Conservation (phyloP, 2,329 filamentous ascomycete genomes). For the Penicillium sp. region DNA sequence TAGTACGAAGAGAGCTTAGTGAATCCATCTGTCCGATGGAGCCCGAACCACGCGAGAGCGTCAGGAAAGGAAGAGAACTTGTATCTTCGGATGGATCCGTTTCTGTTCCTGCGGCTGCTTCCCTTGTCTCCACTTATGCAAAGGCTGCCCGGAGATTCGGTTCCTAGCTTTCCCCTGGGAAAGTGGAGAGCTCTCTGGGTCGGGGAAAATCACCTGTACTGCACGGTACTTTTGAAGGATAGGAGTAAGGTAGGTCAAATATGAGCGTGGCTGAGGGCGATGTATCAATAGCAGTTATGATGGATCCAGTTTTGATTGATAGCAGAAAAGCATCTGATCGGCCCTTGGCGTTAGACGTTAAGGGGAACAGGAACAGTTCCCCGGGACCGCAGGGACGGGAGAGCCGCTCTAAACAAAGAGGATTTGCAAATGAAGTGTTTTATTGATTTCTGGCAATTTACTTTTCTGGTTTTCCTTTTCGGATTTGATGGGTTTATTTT, state of each 20-base stretch:
- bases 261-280: background rate
- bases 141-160: slow-evolving; percentile 31
- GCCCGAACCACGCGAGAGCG: slow-evolving; percentile 2
- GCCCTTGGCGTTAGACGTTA: slow-evolving; percentile 10
- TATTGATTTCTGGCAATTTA: slow-evolving; percentile 1
- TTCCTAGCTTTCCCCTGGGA: slow-evolving; percentile 24
- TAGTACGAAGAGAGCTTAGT: slow-evolving; percentile 12
- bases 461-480: background rate
- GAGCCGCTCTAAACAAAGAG: slow-evolving; percentile 29
- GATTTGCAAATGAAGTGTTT: background rate
- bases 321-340: slow-evolving; percentile 11
- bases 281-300: slow-evolving; percentile 23
- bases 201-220: slow-evolving; percentile 1
- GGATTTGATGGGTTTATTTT: background rate
- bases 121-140: slow-evolving; percentile 30
- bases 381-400: slow-evolving; percentile 32
- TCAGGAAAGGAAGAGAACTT: background rate
- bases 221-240: slow-evolving; percentile 17
- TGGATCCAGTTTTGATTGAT: slow-evolving; percentile 21
- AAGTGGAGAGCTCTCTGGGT: slow-evolving; percentile 11
- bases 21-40: slow-evolving; percentile 7
- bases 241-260: background rate
- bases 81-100: slow-evolving; percentile 19
- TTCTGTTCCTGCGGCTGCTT: slow-evolving; percentile 30
- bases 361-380: slow-evolving; percentile 32